Evolutionary conservation across 1,284 basidiomycete genomes (phyloP).

Genomic region (Sanghuangporus weigelae): DNA sequence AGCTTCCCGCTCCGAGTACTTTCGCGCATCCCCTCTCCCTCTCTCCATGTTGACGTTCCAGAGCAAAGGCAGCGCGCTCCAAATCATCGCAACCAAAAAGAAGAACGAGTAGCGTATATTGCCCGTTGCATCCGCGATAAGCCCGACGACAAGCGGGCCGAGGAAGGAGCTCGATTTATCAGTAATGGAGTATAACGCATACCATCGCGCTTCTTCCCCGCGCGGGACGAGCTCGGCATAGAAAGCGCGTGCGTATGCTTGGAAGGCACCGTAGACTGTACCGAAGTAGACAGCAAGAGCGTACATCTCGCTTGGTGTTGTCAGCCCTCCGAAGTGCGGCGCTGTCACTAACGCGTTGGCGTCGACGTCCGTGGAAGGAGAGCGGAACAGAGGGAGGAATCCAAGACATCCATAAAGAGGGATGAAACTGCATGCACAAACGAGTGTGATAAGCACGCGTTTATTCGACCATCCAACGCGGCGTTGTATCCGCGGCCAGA

Average conservation of each 20-base stretch:
- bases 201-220: constrained; percentile 79
- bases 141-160: constrained; percentile 80
- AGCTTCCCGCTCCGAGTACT: neutral
- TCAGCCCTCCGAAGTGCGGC: constrained; percentile 62
- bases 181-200: constrained; percentile 82
- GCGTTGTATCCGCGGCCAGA: constrained; percentile 65
- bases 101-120: constrained; percentile 89
- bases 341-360: constrained; percentile 8
- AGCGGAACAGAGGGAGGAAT: constrained; percentile 50
- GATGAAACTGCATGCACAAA: constrained; percentile 61
- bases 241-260: constrained; percentile 74
- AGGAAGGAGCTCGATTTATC: constrained; percentile 89
- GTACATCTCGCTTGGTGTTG: constrained; percentile 80
- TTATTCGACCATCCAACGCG: constrained; percentile 61
- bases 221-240: constrained; percentile 76
- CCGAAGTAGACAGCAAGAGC: constrained; percentile 80
- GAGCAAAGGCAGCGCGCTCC: constrained; percentile 74
- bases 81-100: constrained; percentile 79
- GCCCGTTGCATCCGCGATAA: constrained; percentile 81
- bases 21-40: constrained; percentile 33
- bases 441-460: constrained; percentile 59
- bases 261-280: constrained; percentile 70
- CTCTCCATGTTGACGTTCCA: constrained; percentile 59
- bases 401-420: constrained; percentile 82
- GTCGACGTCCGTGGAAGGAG: neutral